These are phyloP conservation scores for peach (Prunus persica) DNA, from an alignment of 306 rosid genomes.

Conservation along the genomic window Prunus_persica_NCBIv2 NC_034012.1:1401501-1402000, in stretches of 20 bases:
- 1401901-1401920: constrained; percentile 55
- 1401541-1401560: constrained; percentile 42
- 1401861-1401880: constrained; percentile 74
- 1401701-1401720: constrained; percentile 61
- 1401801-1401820: constrained; percentile 57
- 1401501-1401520: constrained; percentile 57
- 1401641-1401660: constrained; percentile 2
- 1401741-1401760: constrained; percentile 34
- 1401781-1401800: constrained; percentile 52
- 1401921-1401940: constrained; percentile 68
- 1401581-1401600: constrained; percentile 40
- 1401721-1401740: constrained; percentile 57
- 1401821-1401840: constrained; percentile 60
- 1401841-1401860: constrained; percentile 61
- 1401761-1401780: constrained; percentile 49
- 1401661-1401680: background rate
- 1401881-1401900: constrained; percentile 51
- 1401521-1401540: constrained; percentile 90
- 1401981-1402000: constrained; percentile 39
- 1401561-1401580: constrained; percentile 61
- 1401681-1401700: constrained; percentile 21
- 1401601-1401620: background rate
- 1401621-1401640: background rate
- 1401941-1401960: constrained; percentile 98
- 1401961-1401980: constrained; percentile 54